A percentile compares a stretch with the other conserved stretches of the same genome.
Conservation (phyloP, 495 filamentous ascomycete species). For the Parathielavia appendiculata region DNA sequence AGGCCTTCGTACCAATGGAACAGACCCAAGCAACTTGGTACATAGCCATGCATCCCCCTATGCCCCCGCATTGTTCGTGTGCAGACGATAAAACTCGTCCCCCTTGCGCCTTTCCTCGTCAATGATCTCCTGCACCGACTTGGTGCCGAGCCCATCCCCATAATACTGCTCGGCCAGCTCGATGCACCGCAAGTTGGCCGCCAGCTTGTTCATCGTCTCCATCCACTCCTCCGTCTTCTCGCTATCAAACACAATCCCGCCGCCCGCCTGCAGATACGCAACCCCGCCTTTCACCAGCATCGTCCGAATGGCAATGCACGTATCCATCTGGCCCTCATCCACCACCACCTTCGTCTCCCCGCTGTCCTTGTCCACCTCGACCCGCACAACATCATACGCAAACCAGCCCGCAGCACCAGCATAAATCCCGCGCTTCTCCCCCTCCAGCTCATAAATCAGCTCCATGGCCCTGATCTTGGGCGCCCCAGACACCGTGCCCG, state of each 20-base stretch:
- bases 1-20: no score
- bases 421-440: constrained; percentile 90
- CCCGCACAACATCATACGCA: constrained; percentile 54
- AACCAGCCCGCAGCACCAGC: constrained; percentile 97
- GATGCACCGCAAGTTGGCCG: constrained; percentile 83
- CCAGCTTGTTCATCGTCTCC: constrained; percentile 96
- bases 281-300: constrained; percentile 91
- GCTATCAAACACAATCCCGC: constrained; percentile 94
- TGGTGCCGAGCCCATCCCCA: constrained; percentile 24
- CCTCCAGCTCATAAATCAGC: constrained; percentile 88
- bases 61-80: constrained; percentile 23
- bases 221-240: constrained; percentile 91
- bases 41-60: background rate
- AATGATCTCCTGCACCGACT: constrained; percentile 35
- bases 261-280: constrained; percentile 92
- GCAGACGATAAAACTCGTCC: constrained; percentile 28
- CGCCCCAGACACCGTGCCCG: constrained; percentile 88
- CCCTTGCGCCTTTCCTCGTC: constrained; percentile 35
- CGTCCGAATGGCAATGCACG: constrained; percentile 93
- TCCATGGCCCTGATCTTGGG: constrained; percentile 97
- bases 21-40: no score
- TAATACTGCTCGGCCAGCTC: constrained; percentile 74
- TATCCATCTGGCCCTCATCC: constrained; percentile 87
- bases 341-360: background rate
- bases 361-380: constrained; percentile 37